phyloP scores from a whole-genome alignment of 2,329 filamentous ascomycete species.

The Nemania sp. region DNA sequence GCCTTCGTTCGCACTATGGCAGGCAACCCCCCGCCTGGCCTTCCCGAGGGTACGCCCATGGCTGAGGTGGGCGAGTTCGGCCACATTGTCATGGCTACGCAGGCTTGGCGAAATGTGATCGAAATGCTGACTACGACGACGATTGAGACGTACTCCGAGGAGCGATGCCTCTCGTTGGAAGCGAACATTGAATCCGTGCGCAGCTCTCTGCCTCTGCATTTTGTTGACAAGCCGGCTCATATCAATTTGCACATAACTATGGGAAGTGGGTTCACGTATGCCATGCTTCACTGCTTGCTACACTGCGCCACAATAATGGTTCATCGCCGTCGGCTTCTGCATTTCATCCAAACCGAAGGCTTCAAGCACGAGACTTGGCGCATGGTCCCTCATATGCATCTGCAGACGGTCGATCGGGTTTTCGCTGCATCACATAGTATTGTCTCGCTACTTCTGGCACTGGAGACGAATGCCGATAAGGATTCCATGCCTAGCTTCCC shows the following conservation, averaged over 20 bases:
- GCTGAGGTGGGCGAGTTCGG: conserved; percentile 71
- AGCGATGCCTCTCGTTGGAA: conserved; percentile 63
- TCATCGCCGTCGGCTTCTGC: conserved; percentile 69
- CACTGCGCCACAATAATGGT: conserved; percentile 72
- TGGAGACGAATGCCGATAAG: conserved; percentile 69
- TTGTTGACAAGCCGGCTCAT: conserved; percentile 70
- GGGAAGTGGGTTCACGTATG: conserved; percentile 72
- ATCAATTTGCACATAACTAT: conserved; percentile 73
- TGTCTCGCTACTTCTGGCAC: conserved; percentile 65
- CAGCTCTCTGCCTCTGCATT: conserved; percentile 67
- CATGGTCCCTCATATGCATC: conserved; percentile 61
- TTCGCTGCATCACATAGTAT: conserved; percentile 71
- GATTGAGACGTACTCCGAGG: conserved; percentile 65
- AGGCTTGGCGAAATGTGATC: conserved; percentile 72
- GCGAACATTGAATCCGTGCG: conserved; percentile 67
- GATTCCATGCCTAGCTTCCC: conserved; percentile 70
- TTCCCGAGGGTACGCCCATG: conserved; percentile 55
- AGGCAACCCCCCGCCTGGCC: conserved; percentile 55
- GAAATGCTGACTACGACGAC: conserved; percentile 69
- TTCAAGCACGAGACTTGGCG: conserved; percentile 68
- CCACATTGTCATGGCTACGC: conserved; percentile 70
- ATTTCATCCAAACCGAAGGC: conserved; percentile 65
- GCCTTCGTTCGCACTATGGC: conserved; percentile 69
- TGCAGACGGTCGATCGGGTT: conserved; percentile 66
- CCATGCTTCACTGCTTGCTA: conserved; percentile 71